phyloP scores from a whole-genome alignment of 768 basidiomycete genomes.

The Trametes sanguinea region DNA sequence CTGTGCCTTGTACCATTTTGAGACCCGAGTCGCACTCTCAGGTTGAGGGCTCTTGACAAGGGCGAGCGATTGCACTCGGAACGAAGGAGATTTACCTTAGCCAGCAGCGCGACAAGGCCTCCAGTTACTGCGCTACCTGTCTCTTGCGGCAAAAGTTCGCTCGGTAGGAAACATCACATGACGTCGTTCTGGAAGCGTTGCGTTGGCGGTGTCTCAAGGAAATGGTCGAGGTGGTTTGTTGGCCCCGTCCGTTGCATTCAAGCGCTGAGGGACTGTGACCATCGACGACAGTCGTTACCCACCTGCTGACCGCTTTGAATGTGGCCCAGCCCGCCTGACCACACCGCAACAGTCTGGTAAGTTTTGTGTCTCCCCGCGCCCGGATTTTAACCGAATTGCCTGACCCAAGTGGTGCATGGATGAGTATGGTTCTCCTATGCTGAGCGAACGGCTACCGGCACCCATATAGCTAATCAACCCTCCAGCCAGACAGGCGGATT shows the following conservation, averaged over 20 bases:
- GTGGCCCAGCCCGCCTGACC: constrained; percentile 9
- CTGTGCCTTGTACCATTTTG: too few relatives aligned
- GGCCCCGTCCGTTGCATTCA: not conserved
- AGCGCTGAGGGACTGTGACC: not conserved
- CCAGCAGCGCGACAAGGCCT: not conserved
- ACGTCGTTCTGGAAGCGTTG: not conserved
- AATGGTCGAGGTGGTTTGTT: not conserved
- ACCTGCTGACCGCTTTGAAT: not conserved
- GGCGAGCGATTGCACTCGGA: too few relatives aligned
- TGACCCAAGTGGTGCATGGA: too few relatives aligned
- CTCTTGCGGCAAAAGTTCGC: not conserved
- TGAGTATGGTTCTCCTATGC: too few relatives aligned
- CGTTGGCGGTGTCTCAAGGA: not conserved
- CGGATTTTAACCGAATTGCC: constrained; percentile 9
- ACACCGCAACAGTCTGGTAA: not conserved
- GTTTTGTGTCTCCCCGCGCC: not conserved
- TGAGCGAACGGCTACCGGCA: too few relatives aligned
- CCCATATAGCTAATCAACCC: too few relatives aligned
- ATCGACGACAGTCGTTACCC: not conserved
- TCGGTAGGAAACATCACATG: not conserved
- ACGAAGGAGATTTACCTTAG: too few relatives aligned
- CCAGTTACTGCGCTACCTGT: too few relatives aligned
- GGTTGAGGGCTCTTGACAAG: too few relatives aligned
- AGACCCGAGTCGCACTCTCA: too few relatives aligned
- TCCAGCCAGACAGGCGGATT: too few relatives aligned